Evolutionary conservation across 2,329 filamentous ascomycete species (phyloP).

Genomic region (Fusarium lateritium): DNA sequence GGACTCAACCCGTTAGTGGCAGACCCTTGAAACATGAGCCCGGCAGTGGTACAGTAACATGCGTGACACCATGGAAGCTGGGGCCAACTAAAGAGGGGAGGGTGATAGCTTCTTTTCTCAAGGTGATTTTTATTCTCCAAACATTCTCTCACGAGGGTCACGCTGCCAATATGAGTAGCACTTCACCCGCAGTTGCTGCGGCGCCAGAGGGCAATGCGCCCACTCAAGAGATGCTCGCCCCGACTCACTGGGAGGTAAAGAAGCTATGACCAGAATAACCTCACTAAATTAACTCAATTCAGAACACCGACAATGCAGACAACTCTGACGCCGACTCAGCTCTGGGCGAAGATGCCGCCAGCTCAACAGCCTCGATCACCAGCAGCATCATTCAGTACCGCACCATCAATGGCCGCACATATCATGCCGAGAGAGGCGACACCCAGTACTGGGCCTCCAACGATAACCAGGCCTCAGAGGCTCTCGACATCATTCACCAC

Average conservation of each 20-base stretch:
- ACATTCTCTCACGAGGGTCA: rapidly evolving
- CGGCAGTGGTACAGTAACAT: not conserved
- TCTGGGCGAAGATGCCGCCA: conserved; percentile 25
- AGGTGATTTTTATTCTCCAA: not conserved
- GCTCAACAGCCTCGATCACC: conserved; percentile 37
- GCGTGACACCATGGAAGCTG: conserved; percentile 11
- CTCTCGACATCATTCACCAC: conserved; percentile 39
- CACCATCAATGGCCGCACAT: conserved; percentile 42
- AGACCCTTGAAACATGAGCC: conserved; percentile 12
- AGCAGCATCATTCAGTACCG: conserved; percentile 42
- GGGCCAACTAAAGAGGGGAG: conserved; percentile 12
- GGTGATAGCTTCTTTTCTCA: not conserved
- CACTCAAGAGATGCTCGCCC: conserved; percentile 25
- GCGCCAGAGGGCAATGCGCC: not conserved
- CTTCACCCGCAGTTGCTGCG: not conserved
- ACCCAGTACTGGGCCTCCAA: conserved; percentile 42
- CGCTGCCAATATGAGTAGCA: conserved; percentile 10
- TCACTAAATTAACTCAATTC: not conserved
- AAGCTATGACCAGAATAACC: no score
- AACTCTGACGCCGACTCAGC: conserved; percentile 31
- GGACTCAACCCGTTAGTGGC: conserved; percentile 3
- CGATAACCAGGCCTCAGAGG: conserved; percentile 38
- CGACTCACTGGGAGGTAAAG: conserved; percentile 40
- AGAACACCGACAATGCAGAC: conserved; percentile 13
- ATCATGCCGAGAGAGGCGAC: conserved; percentile 41